Conservation (phyloP, 768 basidiomycete species). For the Sporobolomyces pararoseus region DNA sequence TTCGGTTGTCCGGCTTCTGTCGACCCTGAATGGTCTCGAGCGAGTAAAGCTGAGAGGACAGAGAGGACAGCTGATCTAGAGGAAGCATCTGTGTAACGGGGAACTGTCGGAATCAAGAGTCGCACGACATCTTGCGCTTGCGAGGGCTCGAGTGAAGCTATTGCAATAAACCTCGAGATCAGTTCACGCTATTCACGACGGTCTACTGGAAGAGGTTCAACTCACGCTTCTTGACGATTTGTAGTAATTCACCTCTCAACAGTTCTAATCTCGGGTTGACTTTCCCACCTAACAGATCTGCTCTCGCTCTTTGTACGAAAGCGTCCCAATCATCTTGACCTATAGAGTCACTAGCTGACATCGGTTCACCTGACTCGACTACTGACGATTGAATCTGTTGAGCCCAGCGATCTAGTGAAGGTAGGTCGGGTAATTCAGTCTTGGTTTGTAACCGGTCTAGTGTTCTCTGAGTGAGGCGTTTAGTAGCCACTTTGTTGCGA, state of each 20-base stretch:
- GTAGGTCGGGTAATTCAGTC: neutral
- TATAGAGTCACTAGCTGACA: neutral
- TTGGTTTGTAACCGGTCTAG: slow-evolving; percentile 15
- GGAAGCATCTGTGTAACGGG: slow-evolving; percentile 67
- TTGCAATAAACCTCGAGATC: too few relatives aligned
- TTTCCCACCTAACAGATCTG: neutral
- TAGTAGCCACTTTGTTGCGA: too few relatives aligned
- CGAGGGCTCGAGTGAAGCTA: slow-evolving; percentile 18
- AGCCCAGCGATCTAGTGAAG: slow-evolving; percentile 11
- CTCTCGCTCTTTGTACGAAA: neutral
- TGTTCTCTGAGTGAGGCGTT: slow-evolving; percentile 13
- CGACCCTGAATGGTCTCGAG: slow-evolving; percentile 53
- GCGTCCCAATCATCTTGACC: slow-evolving; percentile 21
- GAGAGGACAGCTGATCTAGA: slow-evolving; percentile 70
- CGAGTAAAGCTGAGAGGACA: slow-evolving; percentile 63
- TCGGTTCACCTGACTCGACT: neutral
- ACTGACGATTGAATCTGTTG: slow-evolving; percentile 10
- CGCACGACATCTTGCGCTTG: slow-evolving; percentile 60
- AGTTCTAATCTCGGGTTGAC: neutral
- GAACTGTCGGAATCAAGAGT: slow-evolving; percentile 69
- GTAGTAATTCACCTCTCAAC: slow-evolving; percentile 2
- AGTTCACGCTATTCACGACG: neutral
- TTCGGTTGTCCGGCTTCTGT: slow-evolving; percentile 51
- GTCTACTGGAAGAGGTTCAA: neutral
- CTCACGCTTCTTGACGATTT: slow-evolving; percentile 17